phyloP scores from a whole-genome alignment of 2,329 filamentous ascomycete species.

The Botrytis porri region DNA sequence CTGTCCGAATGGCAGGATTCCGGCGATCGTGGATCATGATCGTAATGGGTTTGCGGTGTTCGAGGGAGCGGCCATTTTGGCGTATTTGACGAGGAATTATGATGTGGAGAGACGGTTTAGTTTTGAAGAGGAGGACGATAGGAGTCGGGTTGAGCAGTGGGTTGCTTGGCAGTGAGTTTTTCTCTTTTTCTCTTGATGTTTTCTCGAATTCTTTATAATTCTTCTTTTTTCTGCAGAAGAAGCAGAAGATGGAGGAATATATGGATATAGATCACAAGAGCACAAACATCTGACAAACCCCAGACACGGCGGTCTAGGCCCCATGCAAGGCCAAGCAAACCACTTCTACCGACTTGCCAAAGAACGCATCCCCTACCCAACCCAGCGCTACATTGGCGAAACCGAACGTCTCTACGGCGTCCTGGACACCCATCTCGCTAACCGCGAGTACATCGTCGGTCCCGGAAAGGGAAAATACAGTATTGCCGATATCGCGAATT shows the following conservation, averaged over 20 bases:
- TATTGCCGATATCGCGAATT: constrained; percentile 69
- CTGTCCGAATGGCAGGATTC: constrained; percentile 64
- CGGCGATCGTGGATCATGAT: constrained; percentile 65
- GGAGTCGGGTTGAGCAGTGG: constrained; percentile 55
- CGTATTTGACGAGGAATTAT: constrained; percentile 71
- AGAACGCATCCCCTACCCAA: constrained; percentile 66
- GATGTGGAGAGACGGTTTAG: constrained; percentile 66
- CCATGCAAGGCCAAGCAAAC: constrained; percentile 47
- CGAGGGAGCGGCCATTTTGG: constrained; percentile 70
- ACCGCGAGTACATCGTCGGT: constrained; percentile 54
- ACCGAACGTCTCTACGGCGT: constrained; percentile 70
- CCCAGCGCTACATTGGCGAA: constrained; percentile 74
- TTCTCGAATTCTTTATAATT: not conserved
- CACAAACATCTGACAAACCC: not conserved
- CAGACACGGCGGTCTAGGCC: constrained; percentile 17
- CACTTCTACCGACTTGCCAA: constrained; percentile 69
- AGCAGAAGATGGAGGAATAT: fast-evolving
- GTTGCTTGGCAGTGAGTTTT: constrained; percentile 55
- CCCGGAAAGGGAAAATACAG: constrained; percentile 53
- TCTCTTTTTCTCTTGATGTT: not conserved
- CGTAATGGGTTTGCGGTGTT: constrained; percentile 62
- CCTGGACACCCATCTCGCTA: constrained; percentile 61
- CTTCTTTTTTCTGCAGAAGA: not conserved
- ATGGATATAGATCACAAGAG: not conserved
- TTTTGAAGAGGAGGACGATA: constrained; percentile 52